Evolutionary conservation across 2,329 filamentous ascomycete species (phyloP), one percentile per base, ranked within the genome.

Genomic region (Calonectria naviculata): DNA sequence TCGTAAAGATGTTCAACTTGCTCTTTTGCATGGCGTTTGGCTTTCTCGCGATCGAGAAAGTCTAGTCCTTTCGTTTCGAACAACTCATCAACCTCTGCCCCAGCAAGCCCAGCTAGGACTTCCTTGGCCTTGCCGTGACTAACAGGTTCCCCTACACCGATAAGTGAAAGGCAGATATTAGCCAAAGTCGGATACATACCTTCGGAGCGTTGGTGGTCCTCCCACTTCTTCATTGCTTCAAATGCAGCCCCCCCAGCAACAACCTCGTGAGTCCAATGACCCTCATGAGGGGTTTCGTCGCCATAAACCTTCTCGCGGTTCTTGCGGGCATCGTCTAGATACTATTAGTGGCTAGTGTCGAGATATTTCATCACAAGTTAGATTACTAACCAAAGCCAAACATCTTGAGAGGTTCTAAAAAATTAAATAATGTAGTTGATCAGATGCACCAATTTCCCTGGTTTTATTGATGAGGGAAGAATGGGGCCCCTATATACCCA

Each of bases 81-180:
- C 36, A 95, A 88, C 84, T 92, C 93, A 86, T 96, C 93, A 79
- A 94, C 89, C 84, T 95, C 93, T 72, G 89, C 93, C 58, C 90
- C 93, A 31, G 92, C 93, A 67, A 95, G 86, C 70, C 91, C 93
- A 19, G 89, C 93, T 36, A 96, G 83, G 52, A 93, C 81, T 85
- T 95, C 94, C 87, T 96, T 96, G 81, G 94, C 94, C 79, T 94
- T 93, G 47, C 85, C 85, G 85, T 96, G 94, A 74, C 87, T 89
- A 77, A 95, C 91, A 8, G 88, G 81, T 86, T 95, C 62, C 21
- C 69, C 69, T 71, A 17, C 19, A 5, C 5, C 4, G 4, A 26
- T 71, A 5, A 71, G 28, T 3, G 56, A 44, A 34, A 0, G 29
- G 7, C 8, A 2, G 6, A 6, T 17, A n/a, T 21, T 5, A 46